Evolutionary conservation across 805 yeast species (phyloP), one percentile per base, ranked within the genome.

Genomic region (Limtongozyma cylindracea): DNA sequence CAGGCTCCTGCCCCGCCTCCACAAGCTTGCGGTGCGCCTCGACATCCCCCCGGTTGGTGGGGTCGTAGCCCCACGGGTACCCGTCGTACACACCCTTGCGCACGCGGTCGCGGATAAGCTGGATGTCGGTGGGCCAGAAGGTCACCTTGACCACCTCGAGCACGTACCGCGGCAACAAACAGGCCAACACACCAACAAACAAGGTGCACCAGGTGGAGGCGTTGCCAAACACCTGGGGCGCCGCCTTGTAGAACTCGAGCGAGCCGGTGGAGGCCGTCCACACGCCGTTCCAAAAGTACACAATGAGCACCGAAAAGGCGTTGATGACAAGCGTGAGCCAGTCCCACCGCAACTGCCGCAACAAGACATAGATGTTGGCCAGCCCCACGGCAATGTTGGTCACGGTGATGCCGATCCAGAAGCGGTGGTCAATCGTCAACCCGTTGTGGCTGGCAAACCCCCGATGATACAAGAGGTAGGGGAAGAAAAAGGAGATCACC

Each of bases 341-440:
- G 43, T 74, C 91, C 91, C 91, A 76, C 30, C 80, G 46, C 28
- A 53, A 55, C 44, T 71, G 82, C 34, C 65, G 70, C 27, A 68
- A 39, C 31, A 73, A 34, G 16, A 76, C 67, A 41, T 65, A 71
- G 10, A 64, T 27, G 43, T 76, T 61, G 43, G 76, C 64, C 2
- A 74, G 50, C 13, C 66, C 42, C 23, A 70, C 72, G 7, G 74
- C 52, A 23, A 70, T 56, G 18, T 61, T 53, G 8, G 67, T 60
- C 17, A 60, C 64, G 27, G 60, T 51, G 11, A 61, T 53, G 33
- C 91, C 91, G 33, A 73, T 47, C 59, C 73, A 66, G 6, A 58
- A 74, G 35, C 91, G 56, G 39, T 73, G 88, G 33, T 69, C 78
- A 18, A 69, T 31, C 4, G 53, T 49, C 32, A 66, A 45, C 1